Evolutionary conservation across 176 grass and related monocot genomes (phyloP).

Genomic region (Pharus latifolius): DNA sequence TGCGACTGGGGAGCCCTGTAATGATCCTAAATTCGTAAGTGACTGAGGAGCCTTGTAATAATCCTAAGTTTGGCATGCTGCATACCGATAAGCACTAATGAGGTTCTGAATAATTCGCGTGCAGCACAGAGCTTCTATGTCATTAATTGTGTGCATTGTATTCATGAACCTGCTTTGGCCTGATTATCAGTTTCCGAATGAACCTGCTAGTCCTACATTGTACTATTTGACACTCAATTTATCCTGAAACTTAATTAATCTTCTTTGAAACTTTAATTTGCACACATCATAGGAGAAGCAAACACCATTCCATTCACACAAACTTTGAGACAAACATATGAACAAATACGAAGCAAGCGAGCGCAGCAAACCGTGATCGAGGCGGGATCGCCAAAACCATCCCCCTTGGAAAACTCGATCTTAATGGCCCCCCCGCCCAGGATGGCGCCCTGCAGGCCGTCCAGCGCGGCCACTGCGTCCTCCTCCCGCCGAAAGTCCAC

Average conservation of each 20-base stretch:
- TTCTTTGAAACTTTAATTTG: neutral
- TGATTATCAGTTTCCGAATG: neutral
- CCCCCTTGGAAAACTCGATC: slow-evolving; percentile 99
- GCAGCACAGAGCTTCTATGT: neutral
- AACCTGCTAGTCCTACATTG: slow-evolving; percentile 2
- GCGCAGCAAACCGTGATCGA: slow-evolving; percentile 1
- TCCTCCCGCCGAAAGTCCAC: slow-evolving; percentile 57
- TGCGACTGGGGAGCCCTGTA: neutral
- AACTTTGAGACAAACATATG: slow-evolving; percentile 13
- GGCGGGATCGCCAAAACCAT: slow-evolving; percentile 64
- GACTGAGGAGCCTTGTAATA: neutral
- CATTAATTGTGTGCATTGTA: neutral
- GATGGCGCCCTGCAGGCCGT: slow-evolving; percentile 50
- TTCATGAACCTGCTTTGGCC: neutral
- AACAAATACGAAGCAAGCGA: slow-evolving; percentile 11
- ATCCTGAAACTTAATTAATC: neutral
- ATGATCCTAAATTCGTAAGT: neutral
- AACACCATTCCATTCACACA: neutral
- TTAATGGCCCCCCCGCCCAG: slow-evolving; percentile 58
- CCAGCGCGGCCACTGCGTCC: slow-evolving; percentile 46
- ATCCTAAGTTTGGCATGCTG: neutral
- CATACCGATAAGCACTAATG: neutral
- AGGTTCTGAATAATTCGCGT: neutral
- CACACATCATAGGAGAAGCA: neutral
- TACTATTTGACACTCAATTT: neutral